Evolutionary conservation across 2,329 filamentous ascomycete genomes (phyloP).

Genomic region (Spiromastix sp.): DNA sequence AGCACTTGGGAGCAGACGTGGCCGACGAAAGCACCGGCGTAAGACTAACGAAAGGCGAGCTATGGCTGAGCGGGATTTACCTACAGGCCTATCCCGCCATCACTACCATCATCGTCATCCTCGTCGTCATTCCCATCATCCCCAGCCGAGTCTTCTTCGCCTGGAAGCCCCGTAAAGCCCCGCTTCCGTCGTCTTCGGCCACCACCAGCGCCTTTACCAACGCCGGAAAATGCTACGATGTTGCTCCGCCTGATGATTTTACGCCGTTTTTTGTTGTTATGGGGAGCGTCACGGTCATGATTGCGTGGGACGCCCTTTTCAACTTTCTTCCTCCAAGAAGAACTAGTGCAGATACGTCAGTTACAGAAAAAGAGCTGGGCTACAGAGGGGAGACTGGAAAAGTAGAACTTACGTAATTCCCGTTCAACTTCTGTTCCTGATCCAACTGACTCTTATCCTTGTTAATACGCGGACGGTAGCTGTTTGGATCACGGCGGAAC

Average conservation of each 20-base stretch:
- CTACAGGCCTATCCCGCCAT: no score
- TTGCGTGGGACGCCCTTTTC: constrained; percentile 50
- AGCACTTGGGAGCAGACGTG: no score
- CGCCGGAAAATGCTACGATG: constrained; percentile 33
- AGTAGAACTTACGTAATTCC: constrained; percentile 69
- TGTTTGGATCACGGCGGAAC: constrained; percentile 94
- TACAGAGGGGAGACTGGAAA: neutral
- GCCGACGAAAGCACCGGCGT: no score
- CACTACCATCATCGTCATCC: constrained; percentile 55
- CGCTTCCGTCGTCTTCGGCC: constrained; percentile 17
- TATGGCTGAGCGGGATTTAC: no score
- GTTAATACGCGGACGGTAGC: constrained; percentile 96
- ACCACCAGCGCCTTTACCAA: constrained; percentile 28
- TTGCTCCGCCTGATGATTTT: constrained; percentile 21
- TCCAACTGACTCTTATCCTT: constrained; percentile 92
- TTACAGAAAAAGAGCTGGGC: neutral
- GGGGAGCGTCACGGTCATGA: constrained; percentile 28
- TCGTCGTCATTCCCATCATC: constrained; percentile 55
- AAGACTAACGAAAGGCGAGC: no score
- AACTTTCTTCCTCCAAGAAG: constrained; percentile 84
- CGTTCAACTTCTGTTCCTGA: constrained; percentile 87
- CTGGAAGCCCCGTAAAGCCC: constrained; percentile 27
- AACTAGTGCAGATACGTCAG: constrained; percentile 46
- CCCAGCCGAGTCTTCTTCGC: constrained; percentile 47
- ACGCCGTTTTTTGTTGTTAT: constrained; percentile 27